A percentile compares a stretch with the other conserved stretches of the same genome.
phyloP scores from a whole-genome alignment of 257 asterid genomes.

The Echites panduratus region DNA sequence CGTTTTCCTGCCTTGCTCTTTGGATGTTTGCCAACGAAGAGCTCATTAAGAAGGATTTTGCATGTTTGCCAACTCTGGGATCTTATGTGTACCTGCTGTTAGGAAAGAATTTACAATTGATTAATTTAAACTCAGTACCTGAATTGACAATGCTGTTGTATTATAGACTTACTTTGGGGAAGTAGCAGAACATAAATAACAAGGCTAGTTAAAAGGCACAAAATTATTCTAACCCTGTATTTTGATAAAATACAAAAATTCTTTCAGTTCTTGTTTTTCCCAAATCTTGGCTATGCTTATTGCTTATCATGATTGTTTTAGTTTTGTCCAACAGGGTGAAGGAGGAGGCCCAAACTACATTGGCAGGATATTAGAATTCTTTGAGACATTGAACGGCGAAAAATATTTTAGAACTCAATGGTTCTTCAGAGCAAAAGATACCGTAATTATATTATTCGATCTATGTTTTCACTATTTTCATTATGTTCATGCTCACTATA shows the following conservation, averaged over 20 bases:
- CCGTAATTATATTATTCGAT: constrained; percentile 38
- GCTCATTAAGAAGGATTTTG: neutral
- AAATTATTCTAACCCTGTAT: neutral
- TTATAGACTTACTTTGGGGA: neutral
- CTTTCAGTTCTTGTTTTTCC: neutral
- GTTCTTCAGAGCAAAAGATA: constrained; percentile 79
- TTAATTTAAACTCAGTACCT: neutral
- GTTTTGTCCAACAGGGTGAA: constrained; percentile 57
- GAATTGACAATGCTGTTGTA: neutral
- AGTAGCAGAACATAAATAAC: neutral
- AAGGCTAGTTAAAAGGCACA: neutral
- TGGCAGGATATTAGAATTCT: constrained; percentile 71
- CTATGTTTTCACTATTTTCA: neutral
- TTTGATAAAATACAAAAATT: neutral
- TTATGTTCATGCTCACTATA: neutral
- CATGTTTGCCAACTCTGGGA: neutral
- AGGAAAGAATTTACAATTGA: neutral
- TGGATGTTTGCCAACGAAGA: no score
- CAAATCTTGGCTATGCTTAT: constrained; percentile 31
- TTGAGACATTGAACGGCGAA: constrained; percentile 56
- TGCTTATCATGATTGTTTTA: constrained; percentile 13
- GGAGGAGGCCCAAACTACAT: constrained; percentile 53
- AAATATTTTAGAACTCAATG: constrained; percentile 78
- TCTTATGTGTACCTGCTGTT: neutral
- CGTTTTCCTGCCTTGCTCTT: neutral